phyloP scores from a whole-genome alignment of 495 filamentous ascomycete species.

The Aspergillus homomorphus region DNA sequence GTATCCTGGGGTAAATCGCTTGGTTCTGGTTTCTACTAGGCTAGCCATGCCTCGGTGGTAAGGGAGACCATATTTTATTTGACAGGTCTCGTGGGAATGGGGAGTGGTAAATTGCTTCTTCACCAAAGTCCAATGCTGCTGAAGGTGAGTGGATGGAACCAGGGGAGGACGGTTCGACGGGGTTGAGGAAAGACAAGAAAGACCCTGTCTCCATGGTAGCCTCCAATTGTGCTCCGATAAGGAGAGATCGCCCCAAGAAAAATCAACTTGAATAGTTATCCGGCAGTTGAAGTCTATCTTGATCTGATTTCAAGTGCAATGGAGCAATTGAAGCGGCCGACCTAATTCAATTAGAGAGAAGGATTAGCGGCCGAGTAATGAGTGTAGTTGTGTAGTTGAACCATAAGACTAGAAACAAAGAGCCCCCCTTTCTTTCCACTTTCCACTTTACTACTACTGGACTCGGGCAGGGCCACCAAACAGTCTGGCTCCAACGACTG shows the following conservation, averaged over 20 bases:
- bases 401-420: slow-evolving; percentile 7
- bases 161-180: neutral
- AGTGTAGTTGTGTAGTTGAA: neutral
- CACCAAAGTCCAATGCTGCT: too few species aligned
- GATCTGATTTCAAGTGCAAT: neutral
- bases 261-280: neutral
- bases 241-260: neutral
- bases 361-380: too few species aligned
- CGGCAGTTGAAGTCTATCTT: neutral
- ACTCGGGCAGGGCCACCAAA: slow-evolving; percentile 18
- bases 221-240: neutral
- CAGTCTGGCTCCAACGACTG: slow-evolving; percentile 16
- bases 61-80: neutral
- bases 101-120: neutral
- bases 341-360: neutral
- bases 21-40: neutral
- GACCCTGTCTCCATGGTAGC: neutral
- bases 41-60: neutral
- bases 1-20: neutral
- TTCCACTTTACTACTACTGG: neutral
- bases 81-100: neutral
- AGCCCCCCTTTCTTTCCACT: slow-evolving; percentile 30
- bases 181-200: neutral
- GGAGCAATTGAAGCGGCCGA: neutral
- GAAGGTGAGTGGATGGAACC: neutral